Base-by-base conservation (phyloP, 2,329 filamentous ascomycete genomes). In the Trichoderma atroviride region DNA sequence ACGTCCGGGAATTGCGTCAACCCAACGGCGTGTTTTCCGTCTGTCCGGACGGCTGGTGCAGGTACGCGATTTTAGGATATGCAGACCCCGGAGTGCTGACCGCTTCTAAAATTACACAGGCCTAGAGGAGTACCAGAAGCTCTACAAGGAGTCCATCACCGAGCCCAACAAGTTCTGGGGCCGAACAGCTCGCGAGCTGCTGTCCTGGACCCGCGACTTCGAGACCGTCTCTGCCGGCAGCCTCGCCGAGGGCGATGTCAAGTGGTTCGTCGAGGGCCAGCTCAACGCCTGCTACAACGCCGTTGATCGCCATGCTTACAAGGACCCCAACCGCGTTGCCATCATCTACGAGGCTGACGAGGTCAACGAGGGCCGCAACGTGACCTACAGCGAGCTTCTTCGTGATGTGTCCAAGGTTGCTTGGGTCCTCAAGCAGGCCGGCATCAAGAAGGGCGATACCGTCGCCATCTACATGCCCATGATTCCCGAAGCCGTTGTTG, bases 301-400 rank as follows among this genome's bases (percentile, higher is more conserved):
- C 78, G 91, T 99, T 73, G 96, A 99, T 78, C 92, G 96, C 71
- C 95, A 98, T 81, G 96, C 96, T n/a, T 88, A 96, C 82, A 94
- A 94, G 83, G 90, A 97, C 82, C 96, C 96, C 59, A 84, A 98
- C 83, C 93, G 91, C 83, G 89, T 96, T 59, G 96, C 96, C 79
- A 97, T 99, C 83, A 97, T 98, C 83, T 99, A 98, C 85, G 96
- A 99, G 85, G 95, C 94, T 71, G 96, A 99, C 77, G 96, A 99
- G 82, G 88, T 91, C 53, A 86, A 83, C 66, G 92, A 97, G 78
- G 94, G 96, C 78, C 93, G 95, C 74, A 94, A 87, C 74, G 91
- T 99, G 80, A 96, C 93, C 73, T 99, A 98, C 76, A 88, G 91
- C 76, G 94, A 99, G 86, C 91, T 99, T 64, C 88, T 98, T 71